Evolutionary conservation across 768 basidiomycete genomes (phyloP), one percentile per base, ranked within the genome.

Genomic region (Nevesoporus exiguus): DNA sequence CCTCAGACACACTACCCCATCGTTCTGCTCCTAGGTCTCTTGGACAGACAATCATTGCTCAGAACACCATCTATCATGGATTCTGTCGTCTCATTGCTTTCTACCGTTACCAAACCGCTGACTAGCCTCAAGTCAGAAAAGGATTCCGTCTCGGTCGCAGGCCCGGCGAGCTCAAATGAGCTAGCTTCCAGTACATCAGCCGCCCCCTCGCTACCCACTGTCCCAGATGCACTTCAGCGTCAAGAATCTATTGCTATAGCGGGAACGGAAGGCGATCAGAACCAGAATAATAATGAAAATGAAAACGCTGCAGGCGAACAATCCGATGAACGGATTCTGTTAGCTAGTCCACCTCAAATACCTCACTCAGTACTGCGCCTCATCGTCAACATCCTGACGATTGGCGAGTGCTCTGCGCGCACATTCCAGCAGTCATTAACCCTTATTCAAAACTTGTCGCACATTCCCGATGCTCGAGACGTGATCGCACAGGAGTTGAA

Each of bases 361-460:
- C 93, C 95, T 7, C 83, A 89, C 48, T 69, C 83, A 4, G 85
- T 90, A n/a, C 78, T 98, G 24, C 86, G 90, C 34, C 81, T 94
- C 34, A 93, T 98, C 56, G 93, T 97, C 67, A 98, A 98, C 70
- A 93, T 98, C 61, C 77, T 99, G 58, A 98, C 97, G n/a, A 80
- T 88, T 19, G 97, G 97, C 41, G 97, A 99, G 75, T 98, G 96
- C 66, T 93, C 94, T 22, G 90, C 88, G 40, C 81, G 89, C 30
- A 97, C 95, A n/a, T 99, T 99, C 81, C 88, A 93, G 61, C 86
- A 94, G 66, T 94, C 92, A 37, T 77, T 98, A 40, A 79, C 86
- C 17, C 81, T 98, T 31, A 98, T 99, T 53, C 93, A 96, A 70
- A 86, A 99, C 64, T 76, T 98, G 21, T 95, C 94, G 0, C 81